Base-by-base conservation (phyloP, 352 stramenopile genomes). In the Blastocystis sp. region DNA sequence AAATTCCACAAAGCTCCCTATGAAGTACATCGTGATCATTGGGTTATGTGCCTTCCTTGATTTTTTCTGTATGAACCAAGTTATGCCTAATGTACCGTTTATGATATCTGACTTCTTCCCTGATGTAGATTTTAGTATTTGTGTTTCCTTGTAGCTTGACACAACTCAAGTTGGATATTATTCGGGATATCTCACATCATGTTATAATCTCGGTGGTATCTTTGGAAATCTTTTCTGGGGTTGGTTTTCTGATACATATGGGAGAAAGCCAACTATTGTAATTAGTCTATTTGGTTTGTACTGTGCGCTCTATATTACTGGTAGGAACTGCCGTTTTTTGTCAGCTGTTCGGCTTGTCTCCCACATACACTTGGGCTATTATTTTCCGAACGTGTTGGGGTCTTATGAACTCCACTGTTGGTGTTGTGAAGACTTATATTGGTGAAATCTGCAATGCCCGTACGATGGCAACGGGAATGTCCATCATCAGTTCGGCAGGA, bases 161-260 rank as follows among this genome's bases (percentile, higher is more conserved):
- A 64, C 56, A 19, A 89, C 78, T 33, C 27, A 89, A 78, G 30
- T 89, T 19, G 78, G 78, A 33, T 89, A 66, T 53, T 89, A 89
- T 53, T 89, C 56, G 19, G 78, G 78, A 11, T 78, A 78, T 27
- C n/a, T 89, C 4, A 78, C 57, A 1, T 33, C 78, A 30, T 79
- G 57, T 48, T 89, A 89, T 51, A 62, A 59, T 37, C 48, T 89
- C 19, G 78, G 78, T 27, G 78, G 78, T 56, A 78, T 89, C 35
- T 89, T 89, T 59, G 78, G 58, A 5, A 78, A 79, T 57, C 35
- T 89, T 7, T 89, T 89, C 40, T 89, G 78, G 78, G 78, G 78
- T 37, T 89, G 78, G 78, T 89, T 89, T 30, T 59, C 78, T 48
- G 78, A 89, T 42, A 51, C 40, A 11, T 89, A 76, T 78, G 78